Evolutionary conservation across 164 flowering plant genomes (phyloP).

Genomic region (Vitis rotundifolia): DNA sequence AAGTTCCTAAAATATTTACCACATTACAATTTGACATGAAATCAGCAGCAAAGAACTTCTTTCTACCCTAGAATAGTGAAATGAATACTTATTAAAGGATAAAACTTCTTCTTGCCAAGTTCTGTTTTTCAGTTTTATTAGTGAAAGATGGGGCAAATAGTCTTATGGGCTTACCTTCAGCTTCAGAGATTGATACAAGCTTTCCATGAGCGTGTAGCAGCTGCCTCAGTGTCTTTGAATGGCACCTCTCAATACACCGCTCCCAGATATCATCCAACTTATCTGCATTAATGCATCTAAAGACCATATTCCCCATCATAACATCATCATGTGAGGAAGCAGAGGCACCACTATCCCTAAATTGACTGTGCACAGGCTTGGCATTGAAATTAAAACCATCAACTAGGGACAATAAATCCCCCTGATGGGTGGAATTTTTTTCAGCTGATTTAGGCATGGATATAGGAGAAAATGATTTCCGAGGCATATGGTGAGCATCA

Average conservation of each 20-base stretch:
- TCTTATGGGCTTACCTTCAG: constrained; percentile 52
- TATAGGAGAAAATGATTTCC: constrained; percentile 46
- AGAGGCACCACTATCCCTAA: constrained; percentile 30
- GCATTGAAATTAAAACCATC: constrained; percentile 27
- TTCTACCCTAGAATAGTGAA: too few relatives aligned
- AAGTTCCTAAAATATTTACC: too few relatives aligned
- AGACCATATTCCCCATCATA: constrained; percentile 20
- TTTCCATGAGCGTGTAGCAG: constrained; percentile 69
- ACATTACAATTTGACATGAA: too few relatives aligned
- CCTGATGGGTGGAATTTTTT: constrained; percentile 31
- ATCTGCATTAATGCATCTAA: constrained; percentile 36
- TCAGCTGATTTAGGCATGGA: constrained; percentile 34
- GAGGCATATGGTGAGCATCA: constrained; percentile 29
- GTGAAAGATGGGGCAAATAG: neutral
- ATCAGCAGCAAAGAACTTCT: too few relatives aligned
- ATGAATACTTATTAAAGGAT: too few relatives aligned
- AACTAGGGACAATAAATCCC: constrained; percentile 22
- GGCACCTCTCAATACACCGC: constrained; percentile 80
- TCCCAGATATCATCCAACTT: constrained; percentile 71
- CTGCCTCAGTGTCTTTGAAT: constrained; percentile 83
- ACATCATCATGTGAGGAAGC: constrained; percentile 30
- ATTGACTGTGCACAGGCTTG: constrained; percentile 31
- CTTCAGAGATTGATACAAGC: constrained; percentile 77
- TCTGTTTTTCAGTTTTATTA: neutral
- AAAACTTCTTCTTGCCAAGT: too few relatives aligned